Percentiles rank a stretch among this genome's conserved stretches.
Evolutionary conservation across 148 eudicot species (phyloP).

Genomic region (Pouteria glomerata): DNA sequence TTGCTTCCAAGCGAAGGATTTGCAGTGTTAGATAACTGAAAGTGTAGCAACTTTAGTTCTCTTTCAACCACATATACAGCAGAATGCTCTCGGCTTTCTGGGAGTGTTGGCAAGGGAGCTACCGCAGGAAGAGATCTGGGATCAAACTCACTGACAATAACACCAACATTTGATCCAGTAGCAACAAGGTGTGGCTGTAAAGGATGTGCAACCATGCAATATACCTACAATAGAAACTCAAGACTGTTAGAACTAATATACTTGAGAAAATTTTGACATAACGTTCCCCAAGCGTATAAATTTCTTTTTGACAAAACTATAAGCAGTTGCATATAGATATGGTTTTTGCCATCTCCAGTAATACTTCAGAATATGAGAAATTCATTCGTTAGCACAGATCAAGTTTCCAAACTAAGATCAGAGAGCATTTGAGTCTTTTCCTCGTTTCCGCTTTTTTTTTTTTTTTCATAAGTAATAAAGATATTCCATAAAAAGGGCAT

Average conservation of each 20-base stretch:
- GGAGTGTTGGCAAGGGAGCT: slow-evolving; percentile 75
- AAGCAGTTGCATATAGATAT: neutral
- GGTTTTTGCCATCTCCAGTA: neutral
- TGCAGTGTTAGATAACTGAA: slow-evolving; percentile 76
- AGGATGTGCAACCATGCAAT: slow-evolving; percentile 98
- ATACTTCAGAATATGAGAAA: neutral
- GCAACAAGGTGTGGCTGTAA: slow-evolving; percentile 98
- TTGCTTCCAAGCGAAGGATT: slow-evolving; percentile 87
- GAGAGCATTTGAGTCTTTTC: too few relatives aligned
- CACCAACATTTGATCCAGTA: slow-evolving; percentile 88
- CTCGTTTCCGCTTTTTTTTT: too few relatives aligned
- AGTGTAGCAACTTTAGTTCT: slow-evolving; percentile 76
- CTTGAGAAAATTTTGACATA: neutral
- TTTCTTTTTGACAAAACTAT: neutral
- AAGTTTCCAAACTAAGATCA: too few relatives aligned
- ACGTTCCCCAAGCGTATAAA: neutral
- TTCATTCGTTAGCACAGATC: neutral
- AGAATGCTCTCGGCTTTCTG: slow-evolving; percentile 85
- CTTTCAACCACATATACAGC: slow-evolving; percentile 85
- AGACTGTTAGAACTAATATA: neutral
- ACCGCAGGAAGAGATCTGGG: slow-evolving; percentile 90
- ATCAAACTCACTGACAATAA: slow-evolving; percentile 90
- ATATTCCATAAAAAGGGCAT: too few relatives aligned
- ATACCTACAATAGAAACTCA: slow-evolving; percentile 53
- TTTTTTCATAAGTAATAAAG: too few relatives aligned